Evolutionary conservation across 1,284 basidiomycete species (phyloP), one percentile per base, ranked within the genome.

Genomic region (Moesziomyces sp.): DNA sequence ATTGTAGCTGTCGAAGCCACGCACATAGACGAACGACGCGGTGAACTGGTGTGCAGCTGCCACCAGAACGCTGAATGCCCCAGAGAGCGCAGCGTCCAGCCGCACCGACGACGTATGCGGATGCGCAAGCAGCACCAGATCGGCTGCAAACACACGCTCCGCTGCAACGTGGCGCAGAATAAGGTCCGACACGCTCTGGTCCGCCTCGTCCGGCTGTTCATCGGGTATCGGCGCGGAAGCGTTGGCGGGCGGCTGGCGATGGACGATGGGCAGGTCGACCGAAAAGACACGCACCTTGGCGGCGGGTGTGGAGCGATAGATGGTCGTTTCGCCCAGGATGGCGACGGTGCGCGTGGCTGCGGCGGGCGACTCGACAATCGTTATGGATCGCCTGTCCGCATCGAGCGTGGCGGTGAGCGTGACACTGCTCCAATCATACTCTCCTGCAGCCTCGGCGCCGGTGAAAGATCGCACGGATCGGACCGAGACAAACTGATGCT

Each of bases 1-100:
- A 46, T 75, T 75, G 49, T 75, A 75, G 42, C 48, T 58, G 53
- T 75, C 72, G 42, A 72, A 75, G 33, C 72, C 72, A 19, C 61
- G 61, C 26, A 75, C 72, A 50, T 67, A 75, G 43, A 75, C 72
- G 21, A 71, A 75, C n/a, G 72, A 55, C 18, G 57, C 56, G 13
- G 52, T 42, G 33, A 75, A 75, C n/a, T 75, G 68, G n/a, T 60
- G 61, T 21, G 68, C 68, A 14, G 62, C 50, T 5, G 53, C 42
- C 38, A 59, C 56, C 3, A 71, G 61, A 5, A 58, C 48, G 3
- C 57, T 26, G 11, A 65, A 65, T 0, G 68, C 54, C 8, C 56
- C 40, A 3, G 45, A 35, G n/a, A 70, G 50, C 14, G 67, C 55
- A 16, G 52, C n/a, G 26, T 52, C 42, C 1, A 64, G 38, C 18